Percentiles rank a stretch among this genome's conserved stretches.
Conservation (phyloP, 768 basidiomycete species). For the Hypholoma fasciculare region DNA sequence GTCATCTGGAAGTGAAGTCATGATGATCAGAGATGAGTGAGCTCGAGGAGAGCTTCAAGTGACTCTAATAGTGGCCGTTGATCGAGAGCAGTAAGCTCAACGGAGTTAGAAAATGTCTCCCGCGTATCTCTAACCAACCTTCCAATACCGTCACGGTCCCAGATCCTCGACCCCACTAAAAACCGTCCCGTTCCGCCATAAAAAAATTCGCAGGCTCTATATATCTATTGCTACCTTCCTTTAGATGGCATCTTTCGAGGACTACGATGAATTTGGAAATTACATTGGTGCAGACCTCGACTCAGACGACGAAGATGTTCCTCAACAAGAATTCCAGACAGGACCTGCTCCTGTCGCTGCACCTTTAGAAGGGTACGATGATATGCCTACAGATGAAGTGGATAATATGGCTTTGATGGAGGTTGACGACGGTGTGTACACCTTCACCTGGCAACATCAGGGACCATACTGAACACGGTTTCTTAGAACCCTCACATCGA, state of each 20-base stretch:
- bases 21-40: constrained; percentile 5
- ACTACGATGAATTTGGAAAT: constrained; percentile 95
- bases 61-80: neutral
- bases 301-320: constrained; percentile 76
- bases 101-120: constrained; percentile 32
- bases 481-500: constrained; percentile 71
- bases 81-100: constrained; percentile 13
- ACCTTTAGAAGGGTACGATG: constrained; percentile 83
- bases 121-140: neutral
- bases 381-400: constrained; percentile 56
- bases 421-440: constrained; percentile 73
- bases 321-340: constrained; percentile 39
- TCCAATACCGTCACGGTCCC: neutral
- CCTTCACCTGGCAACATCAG: neutral
- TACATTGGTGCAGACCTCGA: constrained; percentile 95
- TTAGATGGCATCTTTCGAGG: constrained; percentile 61
- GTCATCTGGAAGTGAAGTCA: constrained; percentile 75
- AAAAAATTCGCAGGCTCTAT: neutral
- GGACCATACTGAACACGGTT: neutral
- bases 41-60: neutral
- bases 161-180: neutral
- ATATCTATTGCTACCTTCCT: neutral
- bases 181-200: neutral
- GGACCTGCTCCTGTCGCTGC: constrained; percentile 30
- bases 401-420: constrained; percentile 78